Base-by-base conservation (phyloP, 2,329 filamentous ascomycete species). In the Botrytis tulipae region DNA sequence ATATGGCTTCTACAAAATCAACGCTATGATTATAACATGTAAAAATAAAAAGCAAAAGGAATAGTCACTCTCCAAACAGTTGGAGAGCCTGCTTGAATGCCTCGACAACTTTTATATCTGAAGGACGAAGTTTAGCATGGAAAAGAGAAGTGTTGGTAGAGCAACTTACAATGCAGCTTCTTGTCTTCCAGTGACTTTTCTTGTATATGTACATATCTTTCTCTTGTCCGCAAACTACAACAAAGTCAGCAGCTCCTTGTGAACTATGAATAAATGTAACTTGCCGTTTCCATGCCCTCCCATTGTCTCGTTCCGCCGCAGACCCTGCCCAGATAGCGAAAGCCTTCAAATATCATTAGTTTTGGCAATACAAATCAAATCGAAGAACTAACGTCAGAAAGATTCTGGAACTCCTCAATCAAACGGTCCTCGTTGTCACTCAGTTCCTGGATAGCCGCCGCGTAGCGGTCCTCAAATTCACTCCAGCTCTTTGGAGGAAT, bases 311-410 rank as follows among this genome's bases (percentile, higher is more conserved):
- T 18, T 86, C 83, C 46, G 90, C 87, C 1, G 92, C 91, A 20
- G 92, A 89, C 32, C 91, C 86, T 37, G 93, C 92, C 94, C 95
- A 98, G 51, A 90, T 84, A 73, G 87, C 87, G 81, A 97, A 97
- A 80, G 92, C 92, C 93, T 97, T n/a, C 40, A 59, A 65, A 25
- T 70, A 71, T 37, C 73, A 54, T 72, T 14, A 62, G 59, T 20
- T 37, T 60, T 18, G 20, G 20, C 14, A 22, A 69, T 44, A 60
- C 20, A 25, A 35, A 14, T 5, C 59, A 63, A 16, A 22, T 42
- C n/a, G n/a, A 20, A 16, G 44, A 40, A 37, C 51, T n/a, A 35
- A 74, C 76, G 81, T 73, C 82, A 91, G 91, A 82, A n/a, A 95
- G 84, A 60, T 85, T 83, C 25, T 90, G 86, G 76, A 92, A 93